phyloP scores from a whole-genome alignment of 805 yeast genomes.

The Ogataea neopini region DNA sequence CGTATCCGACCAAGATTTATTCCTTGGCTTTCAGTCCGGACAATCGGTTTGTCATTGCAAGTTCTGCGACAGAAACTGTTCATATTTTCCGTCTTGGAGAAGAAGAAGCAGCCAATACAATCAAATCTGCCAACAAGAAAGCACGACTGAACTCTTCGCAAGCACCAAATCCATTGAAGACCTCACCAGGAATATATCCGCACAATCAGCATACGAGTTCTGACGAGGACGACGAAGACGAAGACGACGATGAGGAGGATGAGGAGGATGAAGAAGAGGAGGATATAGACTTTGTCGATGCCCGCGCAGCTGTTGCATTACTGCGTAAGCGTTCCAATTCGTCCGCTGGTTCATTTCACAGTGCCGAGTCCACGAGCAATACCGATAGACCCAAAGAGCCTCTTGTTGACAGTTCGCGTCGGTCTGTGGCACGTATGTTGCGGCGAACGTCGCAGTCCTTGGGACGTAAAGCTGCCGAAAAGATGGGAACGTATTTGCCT shows the following conservation, averaged over 20 bases:
- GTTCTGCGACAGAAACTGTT: constrained; percentile 89
- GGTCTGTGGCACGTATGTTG: constrained; percentile 73
- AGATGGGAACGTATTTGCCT: constrained; percentile 87
- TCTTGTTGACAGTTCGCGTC: constrained; percentile 65
- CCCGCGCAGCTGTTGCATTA: constrained; percentile 16
- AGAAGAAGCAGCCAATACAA: constrained; percentile 38
- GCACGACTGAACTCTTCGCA: constrained; percentile 14
- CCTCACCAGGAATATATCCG: constrained; percentile 25
- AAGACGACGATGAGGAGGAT: constrained; percentile 19
- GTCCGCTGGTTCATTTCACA: constrained; percentile 31
- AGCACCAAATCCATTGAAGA: constrained; percentile 23
- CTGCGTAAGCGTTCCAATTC: constrained; percentile 25
- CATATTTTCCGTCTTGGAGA: constrained; percentile 82
- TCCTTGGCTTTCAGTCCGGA: constrained; percentile 80
- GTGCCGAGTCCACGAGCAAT: constrained; percentile 24
- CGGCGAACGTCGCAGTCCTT: constrained; percentile 75
- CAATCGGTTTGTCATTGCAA: constrained; percentile 73
- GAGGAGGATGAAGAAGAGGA: constrained; percentile 25
- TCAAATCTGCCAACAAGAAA: constrained; percentile 22
- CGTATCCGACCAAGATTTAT: constrained; percentile 84
- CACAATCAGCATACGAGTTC: constrained; percentile 28
- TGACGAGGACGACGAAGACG: constrained; percentile 33
- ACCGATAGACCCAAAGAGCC: constrained; percentile 49
- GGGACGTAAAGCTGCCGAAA: constrained; percentile 81
- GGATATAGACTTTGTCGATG: constrained; percentile 18